These are phyloP conservation scores for Albifimbria verrucaria DNA, from an alignment of 2,329 filamentous ascomycete species.

Conservation along the genomic window DNA sequence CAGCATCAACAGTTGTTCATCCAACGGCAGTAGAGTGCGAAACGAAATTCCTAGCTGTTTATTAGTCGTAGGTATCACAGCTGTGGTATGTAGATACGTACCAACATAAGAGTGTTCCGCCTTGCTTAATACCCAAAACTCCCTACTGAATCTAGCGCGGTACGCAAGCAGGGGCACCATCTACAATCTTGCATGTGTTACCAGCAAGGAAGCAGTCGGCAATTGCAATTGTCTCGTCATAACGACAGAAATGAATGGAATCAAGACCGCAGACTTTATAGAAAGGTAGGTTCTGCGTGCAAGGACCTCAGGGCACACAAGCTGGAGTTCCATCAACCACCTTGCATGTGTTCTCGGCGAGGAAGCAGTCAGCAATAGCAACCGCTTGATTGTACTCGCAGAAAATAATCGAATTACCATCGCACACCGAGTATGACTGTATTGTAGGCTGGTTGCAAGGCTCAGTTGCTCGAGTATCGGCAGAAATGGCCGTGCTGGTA, in stretches of 20 bases:
- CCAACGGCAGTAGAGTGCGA: too few relatives aligned
- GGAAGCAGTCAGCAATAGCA: neutral
- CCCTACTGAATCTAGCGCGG: neutral
- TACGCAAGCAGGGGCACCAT: neutral
- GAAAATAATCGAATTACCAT: neutral
- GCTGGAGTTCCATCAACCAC: neutral
- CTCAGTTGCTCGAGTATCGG: neutral
- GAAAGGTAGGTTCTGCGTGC: neutral
- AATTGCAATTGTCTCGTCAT: neutral
- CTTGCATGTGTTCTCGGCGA: neutral
- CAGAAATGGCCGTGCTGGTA: neutral
- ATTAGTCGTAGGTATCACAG: too few relatives aligned
- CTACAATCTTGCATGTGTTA: neutral
- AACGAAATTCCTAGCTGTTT: too few relatives aligned
- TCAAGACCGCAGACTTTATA: neutral
- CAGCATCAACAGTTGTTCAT: too few relatives aligned
- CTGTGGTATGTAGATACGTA: too few relatives aligned
- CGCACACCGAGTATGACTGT: neutral
- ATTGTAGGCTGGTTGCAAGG: neutral
- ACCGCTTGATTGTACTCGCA: neutral
- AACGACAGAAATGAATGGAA: neutral
- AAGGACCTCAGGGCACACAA: neutral
- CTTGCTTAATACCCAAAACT: too few relatives aligned
- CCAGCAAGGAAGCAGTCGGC: neutral
- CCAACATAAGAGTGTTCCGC: too few relatives aligned